Percentiles rank a stretch among this genome's conserved stretches.
These are phyloP conservation scores for Coleophoma crateriformis DNA, from an alignment of 2,329 filamentous ascomycete species.

Conservation along the genomic window DNA sequence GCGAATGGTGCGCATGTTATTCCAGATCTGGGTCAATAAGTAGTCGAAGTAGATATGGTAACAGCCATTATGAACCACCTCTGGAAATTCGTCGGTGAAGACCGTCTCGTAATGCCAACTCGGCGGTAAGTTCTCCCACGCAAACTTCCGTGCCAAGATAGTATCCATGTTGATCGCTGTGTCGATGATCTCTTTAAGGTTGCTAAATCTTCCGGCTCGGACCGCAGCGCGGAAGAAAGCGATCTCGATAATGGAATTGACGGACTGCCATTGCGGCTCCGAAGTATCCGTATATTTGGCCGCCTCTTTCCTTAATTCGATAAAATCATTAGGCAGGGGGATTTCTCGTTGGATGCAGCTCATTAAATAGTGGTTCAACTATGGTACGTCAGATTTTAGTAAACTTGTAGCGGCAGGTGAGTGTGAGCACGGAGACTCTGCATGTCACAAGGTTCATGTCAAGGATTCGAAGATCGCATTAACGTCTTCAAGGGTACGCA, in stretches of 20 bases:
- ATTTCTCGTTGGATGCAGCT: slow-evolving; percentile 43
- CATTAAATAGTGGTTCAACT: slow-evolving; percentile 25
- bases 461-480: no score
- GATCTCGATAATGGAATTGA: slow-evolving; percentile 1
- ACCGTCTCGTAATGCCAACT: slow-evolving; percentile 2
- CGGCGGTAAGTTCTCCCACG: neutral
- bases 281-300: slow-evolving; percentile 23
- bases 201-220: neutral
- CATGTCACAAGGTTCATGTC: no score
- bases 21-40: slow-evolving; percentile 1
- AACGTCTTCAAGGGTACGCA: slow-evolving; percentile 31
- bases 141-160: neutral
- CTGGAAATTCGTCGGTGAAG: neutral
- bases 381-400: no score
- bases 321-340: slow-evolving; percentile 40
- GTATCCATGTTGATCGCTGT: slow-evolving; percentile 7
- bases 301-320: slow-evolving; percentile 35
- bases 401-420: no score
- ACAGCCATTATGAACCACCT: slow-evolving; percentile 1
- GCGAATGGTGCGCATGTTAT: slow-evolving; percentile 1
- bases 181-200: slow-evolving; percentile 4
- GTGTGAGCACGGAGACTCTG: no score
- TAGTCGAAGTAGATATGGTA: slow-evolving; percentile 2
- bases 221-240: slow-evolving; percentile 5
- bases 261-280: slow-evolving; percentile 1